Evolutionary conservation across 2,329 filamentous ascomycete species (phyloP).

Genomic region (Trematosphaeria pertusa): DNA sequence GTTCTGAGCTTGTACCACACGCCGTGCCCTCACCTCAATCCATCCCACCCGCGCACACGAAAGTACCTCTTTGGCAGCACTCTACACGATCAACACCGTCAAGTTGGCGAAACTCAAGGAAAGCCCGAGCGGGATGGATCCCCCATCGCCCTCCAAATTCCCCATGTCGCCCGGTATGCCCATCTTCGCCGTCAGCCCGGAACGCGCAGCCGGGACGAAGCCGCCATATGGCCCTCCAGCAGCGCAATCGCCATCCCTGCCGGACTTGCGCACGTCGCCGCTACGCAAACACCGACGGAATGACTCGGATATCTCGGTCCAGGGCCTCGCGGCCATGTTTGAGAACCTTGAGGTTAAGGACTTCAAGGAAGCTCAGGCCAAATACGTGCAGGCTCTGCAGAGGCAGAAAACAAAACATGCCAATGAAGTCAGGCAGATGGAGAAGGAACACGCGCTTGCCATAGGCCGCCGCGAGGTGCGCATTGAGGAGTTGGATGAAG

Average conservation of each 20-base stretch:
- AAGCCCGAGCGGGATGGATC: constrained; percentile 46
- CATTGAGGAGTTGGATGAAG: constrained; percentile 40
- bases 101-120: constrained; percentile 49
- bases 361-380: constrained; percentile 52
- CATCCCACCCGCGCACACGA: constrained; percentile 11
- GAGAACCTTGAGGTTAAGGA: constrained; percentile 68
- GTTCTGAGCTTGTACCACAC: constrained; percentile 23
- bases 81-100: constrained; percentile 29
- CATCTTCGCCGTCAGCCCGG: constrained; percentile 67
- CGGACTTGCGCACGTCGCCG: constrained; percentile 51
- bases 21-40: constrained; percentile 16
- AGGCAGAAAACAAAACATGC: constrained; percentile 50
- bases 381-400: constrained; percentile 52
- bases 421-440: constrained; percentile 50
- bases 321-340: constrained; percentile 70
- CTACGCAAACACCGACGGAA: constrained; percentile 40
- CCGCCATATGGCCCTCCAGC: constrained; percentile 37
- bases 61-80: too few relatives aligned
- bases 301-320: constrained; percentile 47
- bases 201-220: constrained; percentile 63
- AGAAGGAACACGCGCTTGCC: constrained; percentile 72
- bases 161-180: constrained; percentile 64
- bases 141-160: constrained; percentile 55
- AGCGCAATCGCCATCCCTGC: constrained; percentile 37
- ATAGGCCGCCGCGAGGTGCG: constrained; percentile 35